These are phyloP conservation scores for Stephanodiscus triporus DNA, from an alignment of 108 stramenopile species.

Conservation along the genomic window DNA sequence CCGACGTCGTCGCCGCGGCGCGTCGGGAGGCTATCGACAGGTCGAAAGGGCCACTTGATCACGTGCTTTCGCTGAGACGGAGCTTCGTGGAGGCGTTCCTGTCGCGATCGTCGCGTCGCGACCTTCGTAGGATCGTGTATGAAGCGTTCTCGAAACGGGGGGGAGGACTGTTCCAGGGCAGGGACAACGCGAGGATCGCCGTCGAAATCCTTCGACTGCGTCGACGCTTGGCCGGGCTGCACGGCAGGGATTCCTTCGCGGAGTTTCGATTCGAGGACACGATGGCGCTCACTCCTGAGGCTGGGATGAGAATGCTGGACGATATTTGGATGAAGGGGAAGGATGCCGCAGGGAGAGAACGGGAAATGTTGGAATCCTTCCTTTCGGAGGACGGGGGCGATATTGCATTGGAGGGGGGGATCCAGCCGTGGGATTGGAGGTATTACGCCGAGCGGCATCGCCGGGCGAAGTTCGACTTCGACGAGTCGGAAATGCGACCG, in stretches of 20 bases:
- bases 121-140: slow-evolving; percentile 62
- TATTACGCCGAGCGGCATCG: slow-evolving; percentile 77
- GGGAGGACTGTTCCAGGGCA: slow-evolving; percentile 56
- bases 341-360: slow-evolving; percentile 63
- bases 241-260: slow-evolving; percentile 65
- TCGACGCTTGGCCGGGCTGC: slow-evolving; percentile 56
- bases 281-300: slow-evolving; percentile 78
- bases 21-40: slow-evolving; percentile 67
- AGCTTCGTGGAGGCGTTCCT: slow-evolving; percentile 80
- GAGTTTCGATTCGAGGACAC: slow-evolving; percentile 72
- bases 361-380: slow-evolving; percentile 67
- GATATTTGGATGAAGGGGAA: slow-evolving; percentile 79
- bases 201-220: slow-evolving; percentile 63
- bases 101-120: slow-evolving; percentile 56
- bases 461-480: slow-evolving; percentile 68
- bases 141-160: slow-evolving; percentile 70
- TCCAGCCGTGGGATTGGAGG: slow-evolving; percentile 84
- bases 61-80: slow-evolving; percentile 73
- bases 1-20: slow-evolving; percentile 55
- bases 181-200: slow-evolving; percentile 69
- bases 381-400: slow-evolving; percentile 43
- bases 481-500: slow-evolving; percentile 72
- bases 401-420: slow-evolving; percentile 51
- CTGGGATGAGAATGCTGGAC: slow-evolving; percentile 60
- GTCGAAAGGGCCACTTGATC: slow-evolving; percentile 42